Base-by-base conservation (phyloP, 106 monocot species). In the Dactylorhiza incarnata region DNA sequence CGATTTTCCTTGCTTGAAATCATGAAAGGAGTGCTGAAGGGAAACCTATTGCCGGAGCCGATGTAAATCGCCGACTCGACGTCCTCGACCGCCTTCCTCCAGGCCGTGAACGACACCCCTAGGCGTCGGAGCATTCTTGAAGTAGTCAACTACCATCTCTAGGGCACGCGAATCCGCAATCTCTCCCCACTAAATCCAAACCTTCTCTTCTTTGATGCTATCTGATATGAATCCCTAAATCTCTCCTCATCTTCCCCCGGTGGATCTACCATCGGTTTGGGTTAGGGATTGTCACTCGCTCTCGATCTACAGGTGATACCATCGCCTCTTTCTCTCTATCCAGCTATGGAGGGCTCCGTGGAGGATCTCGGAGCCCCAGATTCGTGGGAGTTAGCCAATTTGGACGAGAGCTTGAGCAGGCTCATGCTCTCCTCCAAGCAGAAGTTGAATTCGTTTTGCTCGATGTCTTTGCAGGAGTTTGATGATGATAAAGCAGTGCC, bases 341-440 rank as follows among this genome's bases (percentile, higher is more conserved):
- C 54, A 5, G 49, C 53, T 25, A 78, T 78, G 78, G 72, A 72
- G 78, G 78, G 70, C 72, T 78, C 72, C 47, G 48, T 19, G 46
- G 72, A 78, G 24, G 78, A 78, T 45, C 14, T 78, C 72, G 78
- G 78, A 71, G 54, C 78, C 72, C 78, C 78, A 0, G 78, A 78
- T 58, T 78, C 78, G n/a, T 78, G 78, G 78, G 78, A 78, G 56
- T 71, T 58, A 23, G 78, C 71, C n/a, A 58, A 78, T 78, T 43
- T 78, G 71, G 78, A 78, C 7, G 78, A 78, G 78, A 46, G 71
- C 71, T 58, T 78, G 72, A 72, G 53, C 45, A 54, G 78, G 69
- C 19, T 78, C 56, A 20, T 78, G 72, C n/a, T 78, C 45, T 72
- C 58, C 3, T 78, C 77, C 7, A 55, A 75, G 45, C 74, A 61